These are phyloP conservation scores for Kodamaea ohmeri DNA, from an alignment of 1,139 yeast species.

Conservation along the genomic window DNA sequence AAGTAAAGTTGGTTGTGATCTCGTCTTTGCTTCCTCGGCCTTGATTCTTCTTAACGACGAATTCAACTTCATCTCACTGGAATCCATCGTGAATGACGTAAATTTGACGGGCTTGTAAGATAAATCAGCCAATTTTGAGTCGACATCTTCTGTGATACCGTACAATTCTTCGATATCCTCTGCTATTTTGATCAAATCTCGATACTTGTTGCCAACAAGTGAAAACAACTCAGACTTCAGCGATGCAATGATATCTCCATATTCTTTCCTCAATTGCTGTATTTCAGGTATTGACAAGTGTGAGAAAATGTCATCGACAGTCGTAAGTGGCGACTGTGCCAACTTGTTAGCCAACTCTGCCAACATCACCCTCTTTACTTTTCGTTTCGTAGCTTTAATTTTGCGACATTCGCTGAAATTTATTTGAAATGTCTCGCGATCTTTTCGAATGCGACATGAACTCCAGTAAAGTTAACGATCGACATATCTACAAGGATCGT, in stretches of 20 bases:
- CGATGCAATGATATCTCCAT: conserved; percentile 23
- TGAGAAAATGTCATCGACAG: conserved; percentile 39
- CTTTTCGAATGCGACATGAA: too few relatives aligned
- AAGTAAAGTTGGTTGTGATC: conserved; percentile 22
- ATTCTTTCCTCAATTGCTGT: conserved; percentile 31
- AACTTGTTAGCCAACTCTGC: conserved; percentile 8
- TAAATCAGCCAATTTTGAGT: conserved; percentile 30
- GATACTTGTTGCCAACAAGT: conserved; percentile 63
- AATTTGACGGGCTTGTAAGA: conserved; percentile 34
- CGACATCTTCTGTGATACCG: conserved; percentile 29
- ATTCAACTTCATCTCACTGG: conserved; percentile 23
- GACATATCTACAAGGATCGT: too few relatives aligned
- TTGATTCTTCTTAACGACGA: conserved; percentile 17
- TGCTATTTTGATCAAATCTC: conserved; percentile 66
- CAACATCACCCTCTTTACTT: not conserved
- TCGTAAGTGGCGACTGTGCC: conserved; percentile 11
- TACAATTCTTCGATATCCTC: conserved; percentile 63
- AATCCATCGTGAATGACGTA: conserved; percentile 25
- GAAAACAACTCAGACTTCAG: conserved; percentile 44
- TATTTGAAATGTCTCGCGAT: too few relatives aligned
- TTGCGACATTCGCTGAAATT: not conserved
- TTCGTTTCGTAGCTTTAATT: not conserved
- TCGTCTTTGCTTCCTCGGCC: conserved; percentile 16
- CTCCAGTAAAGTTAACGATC: too few relatives aligned
- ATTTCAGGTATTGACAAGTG: conserved; percentile 34